Conservation (phyloP, 768 basidiomycete genomes). For the Suillus sp. region DNA sequence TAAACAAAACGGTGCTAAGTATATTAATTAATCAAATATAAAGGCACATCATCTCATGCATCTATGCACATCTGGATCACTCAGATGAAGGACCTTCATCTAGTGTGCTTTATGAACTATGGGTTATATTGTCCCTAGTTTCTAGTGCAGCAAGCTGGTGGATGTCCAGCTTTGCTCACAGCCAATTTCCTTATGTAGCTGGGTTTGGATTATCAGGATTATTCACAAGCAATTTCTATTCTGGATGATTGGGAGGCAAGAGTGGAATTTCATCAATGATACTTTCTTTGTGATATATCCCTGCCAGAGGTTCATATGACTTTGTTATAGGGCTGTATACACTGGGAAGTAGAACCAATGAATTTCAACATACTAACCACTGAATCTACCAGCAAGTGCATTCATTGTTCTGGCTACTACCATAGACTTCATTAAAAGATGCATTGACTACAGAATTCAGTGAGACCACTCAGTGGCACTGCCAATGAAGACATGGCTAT, state of each 20-base stretch:
- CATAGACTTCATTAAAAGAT: too few relatives aligned
- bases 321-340: neutral
- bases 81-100: neutral
- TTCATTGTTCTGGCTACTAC: too few relatives aligned
- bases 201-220: neutral
- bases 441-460: too few relatives aligned
- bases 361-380: too few relatives aligned
- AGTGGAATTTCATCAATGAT: neutral
- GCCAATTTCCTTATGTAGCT: neutral
- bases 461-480: too few relatives aligned
- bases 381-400: too few relatives aligned
- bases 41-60: neutral
- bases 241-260: neutral
- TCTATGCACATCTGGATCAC: neutral
- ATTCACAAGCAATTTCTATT: neutral
- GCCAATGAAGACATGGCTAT: too few relatives aligned
- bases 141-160: neutral
- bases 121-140: neutral
- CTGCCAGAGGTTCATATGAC: neutral
- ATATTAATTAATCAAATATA: too few relatives aligned
- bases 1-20: too few relatives aligned
- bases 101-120: neutral
- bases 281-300: neutral
- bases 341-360: too few relatives aligned
- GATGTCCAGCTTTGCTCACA: neutral